phyloP scores from a whole-genome alignment of 768 basidiomycete species.

The Boletus reticuloceps region DNA sequence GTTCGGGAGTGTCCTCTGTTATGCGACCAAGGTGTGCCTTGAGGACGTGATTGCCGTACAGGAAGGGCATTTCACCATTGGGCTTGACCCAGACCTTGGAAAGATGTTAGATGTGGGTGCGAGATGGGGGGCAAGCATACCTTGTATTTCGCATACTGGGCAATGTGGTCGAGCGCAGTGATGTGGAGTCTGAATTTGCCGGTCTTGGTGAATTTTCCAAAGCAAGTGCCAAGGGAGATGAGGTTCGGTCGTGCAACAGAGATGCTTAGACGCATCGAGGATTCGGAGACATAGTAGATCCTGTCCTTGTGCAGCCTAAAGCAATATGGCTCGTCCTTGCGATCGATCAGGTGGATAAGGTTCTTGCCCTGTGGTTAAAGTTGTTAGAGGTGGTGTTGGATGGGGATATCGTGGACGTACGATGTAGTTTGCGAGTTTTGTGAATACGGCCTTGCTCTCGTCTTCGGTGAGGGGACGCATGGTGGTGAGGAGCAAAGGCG shows the following conservation, averaged over 20 bases:
- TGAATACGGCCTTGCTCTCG: conserved; percentile 94
- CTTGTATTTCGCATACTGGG: conserved; percentile 98
- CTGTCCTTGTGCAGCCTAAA: conserved; percentile 93
- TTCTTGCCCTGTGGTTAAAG: conserved; percentile 76
- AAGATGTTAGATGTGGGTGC: background rate
- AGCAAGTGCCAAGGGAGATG: conserved; percentile 90
- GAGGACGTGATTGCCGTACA: conserved; percentile 97
- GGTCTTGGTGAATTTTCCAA: conserved; percentile 96
- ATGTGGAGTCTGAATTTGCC: conserved; percentile 98
- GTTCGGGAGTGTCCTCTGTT: conserved; percentile 98
- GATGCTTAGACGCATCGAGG: conserved; percentile 89
- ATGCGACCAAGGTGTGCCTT: conserved; percentile 99
- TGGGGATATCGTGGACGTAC: conserved; percentile 41
- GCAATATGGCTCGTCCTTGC: conserved; percentile 92
- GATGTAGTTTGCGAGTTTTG: conserved; percentile 97
- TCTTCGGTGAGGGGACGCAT: conserved; percentile 98
- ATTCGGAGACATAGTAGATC: conserved; percentile 95
- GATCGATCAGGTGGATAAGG: conserved; percentile 90
- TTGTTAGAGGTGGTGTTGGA: background rate
- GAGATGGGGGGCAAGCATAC: conserved; percentile 40
- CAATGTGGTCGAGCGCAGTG: conserved; percentile 88
- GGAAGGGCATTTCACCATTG: conserved; percentile 98
- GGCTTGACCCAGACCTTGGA: conserved; percentile 96
- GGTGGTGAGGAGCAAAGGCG: conserved; percentile 13
- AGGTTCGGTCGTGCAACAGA: conserved; percentile 92